Base-by-base conservation (phyloP, 306 rosid genomes). In the Acacia melanoxylon region DNA sequence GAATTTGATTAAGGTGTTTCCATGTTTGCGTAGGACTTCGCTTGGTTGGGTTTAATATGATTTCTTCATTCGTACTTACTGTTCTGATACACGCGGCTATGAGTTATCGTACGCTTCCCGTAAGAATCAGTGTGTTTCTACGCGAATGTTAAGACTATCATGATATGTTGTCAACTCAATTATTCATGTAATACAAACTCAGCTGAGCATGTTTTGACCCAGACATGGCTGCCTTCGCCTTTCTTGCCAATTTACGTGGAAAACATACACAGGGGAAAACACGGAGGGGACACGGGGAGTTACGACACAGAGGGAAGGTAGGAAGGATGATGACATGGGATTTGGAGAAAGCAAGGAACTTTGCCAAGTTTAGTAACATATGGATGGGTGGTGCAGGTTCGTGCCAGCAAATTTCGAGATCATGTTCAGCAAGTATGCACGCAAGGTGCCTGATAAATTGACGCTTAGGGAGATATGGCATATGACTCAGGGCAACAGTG, bases 251-350 rank as follows among this genome's bases (percentile, higher is more conserved):
- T 93, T 73, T 58, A 90, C 87, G 82, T 91, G 79, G 52, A 61
- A 66, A 93, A 91, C 86, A 85, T 91, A 76, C 94, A 91, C n/a
- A 90, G 67, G 85, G 96, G 89, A 42, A 89, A 87, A 76, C 94
- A 93, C 81, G 97, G 97, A 78, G 77, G 97, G 85, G 97, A 91
- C 77, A 77, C 90, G 5, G 94, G 86, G 25, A 79, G 72, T 74
- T 93, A 89, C 63, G 96, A 93, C 85, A 90, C 96, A 2, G 97
- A 93, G 86, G 97, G 94, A 88, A 89, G 95, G 97, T 89, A 54
- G 82, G 81, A 31, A 69, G 59, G 62, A 68, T 14, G 42, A 31
- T 17, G 41, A 24, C n/a, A 33, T 7, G 77, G 80, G 68, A 4
- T 74, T 0, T 66, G 71, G 35, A 42, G 77, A 40, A 69, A 83